Evolutionary conservation across 495 filamentous ascomycete species (phyloP).

Genomic region (Choiromyces venosus): DNA sequence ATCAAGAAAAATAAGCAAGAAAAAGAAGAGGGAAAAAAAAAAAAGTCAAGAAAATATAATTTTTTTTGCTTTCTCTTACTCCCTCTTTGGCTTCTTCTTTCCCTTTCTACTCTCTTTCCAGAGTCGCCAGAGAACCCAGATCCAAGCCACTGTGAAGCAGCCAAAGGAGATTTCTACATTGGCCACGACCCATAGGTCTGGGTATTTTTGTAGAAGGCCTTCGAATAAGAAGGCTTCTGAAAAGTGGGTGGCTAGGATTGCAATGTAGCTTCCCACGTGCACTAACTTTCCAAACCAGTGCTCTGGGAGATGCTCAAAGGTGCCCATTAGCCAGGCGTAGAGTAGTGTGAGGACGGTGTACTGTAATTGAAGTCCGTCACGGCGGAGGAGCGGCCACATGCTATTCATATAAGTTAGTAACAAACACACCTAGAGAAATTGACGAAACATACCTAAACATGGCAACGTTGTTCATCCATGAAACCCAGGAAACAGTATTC

Average conservation of each 20-base stretch:
- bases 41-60: background rate
- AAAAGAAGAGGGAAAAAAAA: too few relatives aligned
- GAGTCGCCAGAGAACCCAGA: constrained; percentile 78
- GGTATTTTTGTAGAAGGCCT: constrained; percentile 63
- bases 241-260: constrained; percentile 74
- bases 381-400: constrained; percentile 80
- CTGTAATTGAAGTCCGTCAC: constrained; percentile 76
- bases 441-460: constrained; percentile 53
- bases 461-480: constrained; percentile 84
- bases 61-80: constrained; percentile 11
- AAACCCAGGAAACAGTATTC: constrained; percentile 77
- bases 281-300: constrained; percentile 62
- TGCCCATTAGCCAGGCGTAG: constrained; percentile 82
- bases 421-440: background rate
- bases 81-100: constrained; percentile 31
- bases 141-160: constrained; percentile 78
- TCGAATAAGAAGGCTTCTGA: constrained; percentile 56
- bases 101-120: constrained; percentile 52
- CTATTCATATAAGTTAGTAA: constrained; percentile 46
- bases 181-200: constrained; percentile 86
- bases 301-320: constrained; percentile 56
- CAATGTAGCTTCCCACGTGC: constrained; percentile 67
- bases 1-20: too few relatives aligned
- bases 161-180: constrained; percentile 80
- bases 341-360: constrained; percentile 76